Percentiles rank a stretch among this genome's conserved stretches.
Conservation (phyloP, 2,329 filamentous ascomycete genomes). For the Tolypocladium ovalisporum region DNA sequence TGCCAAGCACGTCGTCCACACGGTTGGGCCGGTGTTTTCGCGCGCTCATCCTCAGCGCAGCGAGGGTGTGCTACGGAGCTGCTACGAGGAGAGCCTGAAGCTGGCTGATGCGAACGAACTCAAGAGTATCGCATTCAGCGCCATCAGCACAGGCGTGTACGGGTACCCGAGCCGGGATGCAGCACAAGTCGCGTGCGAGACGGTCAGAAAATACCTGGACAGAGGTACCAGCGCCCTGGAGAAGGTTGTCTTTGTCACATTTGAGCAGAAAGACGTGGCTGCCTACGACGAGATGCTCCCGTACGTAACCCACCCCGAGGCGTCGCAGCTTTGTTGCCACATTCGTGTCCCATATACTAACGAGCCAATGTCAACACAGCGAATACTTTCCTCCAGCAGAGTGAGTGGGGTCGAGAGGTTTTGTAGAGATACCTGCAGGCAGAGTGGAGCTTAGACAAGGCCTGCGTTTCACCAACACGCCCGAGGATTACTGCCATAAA, state of each 20-base stretch:
- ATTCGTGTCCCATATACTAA: not conserved
- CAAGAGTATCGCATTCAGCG: conserved; percentile 69
- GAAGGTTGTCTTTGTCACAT: conserved; percentile 76
- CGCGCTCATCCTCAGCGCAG: conserved; percentile 20
- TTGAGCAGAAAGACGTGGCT: conserved; percentile 63
- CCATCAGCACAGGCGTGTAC: conserved; percentile 81
- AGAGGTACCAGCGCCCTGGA: conserved; percentile 41
- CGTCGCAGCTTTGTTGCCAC: not conserved
- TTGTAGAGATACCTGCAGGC: too few relatives aligned
- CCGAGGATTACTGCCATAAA: not conserved
- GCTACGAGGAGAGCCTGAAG: conserved; percentile 63
- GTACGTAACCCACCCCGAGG: conserved; percentile 33
- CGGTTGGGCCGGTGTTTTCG: conserved; percentile 75
- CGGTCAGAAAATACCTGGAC: conserved; percentile 45
- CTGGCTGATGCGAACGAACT: conserved; percentile 59
- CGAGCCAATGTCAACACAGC: conserved; percentile 4
- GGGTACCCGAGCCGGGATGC: conserved; percentile 71
- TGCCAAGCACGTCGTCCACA: conserved; percentile 72
- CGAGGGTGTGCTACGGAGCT: conserved; percentile 38
- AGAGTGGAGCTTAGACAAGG: too few relatives aligned
- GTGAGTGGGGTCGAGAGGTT: not conserved
- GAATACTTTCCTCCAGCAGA: conserved; percentile 14
- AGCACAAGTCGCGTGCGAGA: conserved; percentile 56
- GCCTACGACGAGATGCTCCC: conserved; percentile 63
- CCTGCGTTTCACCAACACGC: too few relatives aligned